Conservation (phyloP, 148 eudicot genomes). For the Rhododendron ferrugineum region DNA sequence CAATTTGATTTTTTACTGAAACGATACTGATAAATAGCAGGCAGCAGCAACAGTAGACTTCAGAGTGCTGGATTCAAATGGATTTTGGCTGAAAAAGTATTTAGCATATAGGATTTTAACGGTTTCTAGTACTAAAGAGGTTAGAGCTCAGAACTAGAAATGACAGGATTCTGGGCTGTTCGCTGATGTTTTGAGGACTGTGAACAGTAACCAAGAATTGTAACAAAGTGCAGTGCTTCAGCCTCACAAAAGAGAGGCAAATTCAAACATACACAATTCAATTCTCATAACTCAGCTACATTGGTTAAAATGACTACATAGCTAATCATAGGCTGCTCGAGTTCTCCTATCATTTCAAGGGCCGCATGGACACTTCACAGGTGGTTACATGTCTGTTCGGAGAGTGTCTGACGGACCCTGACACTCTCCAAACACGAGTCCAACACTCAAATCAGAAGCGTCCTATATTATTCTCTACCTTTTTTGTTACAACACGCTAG, state of each 20-base stretch:
- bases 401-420: not conserved
- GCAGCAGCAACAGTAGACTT: not conserved
- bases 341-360: not conserved
- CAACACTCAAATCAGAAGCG: not conserved
- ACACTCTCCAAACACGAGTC: not conserved
- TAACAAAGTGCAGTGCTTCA: not conserved
- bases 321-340: not conserved
- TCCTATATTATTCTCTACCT: not conserved
- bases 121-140: not conserved
- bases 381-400: not conserved
- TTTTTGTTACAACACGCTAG: not conserved
- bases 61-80: not conserved
- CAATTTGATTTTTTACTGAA: not conserved
- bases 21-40: not conserved
- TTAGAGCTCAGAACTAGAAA: not conserved
- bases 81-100: not conserved
- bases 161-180: not conserved
- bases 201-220: not conserved
- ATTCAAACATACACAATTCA: not conserved
- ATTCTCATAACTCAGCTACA: not conserved
- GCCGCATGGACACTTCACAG: not conserved
- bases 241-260: not conserved
- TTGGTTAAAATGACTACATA: not conserved
- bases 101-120: not conserved
- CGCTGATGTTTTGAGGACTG: not conserved